Conservation (phyloP, 1,284 basidiomycete species). For the Thelephora terrestris region DNA sequence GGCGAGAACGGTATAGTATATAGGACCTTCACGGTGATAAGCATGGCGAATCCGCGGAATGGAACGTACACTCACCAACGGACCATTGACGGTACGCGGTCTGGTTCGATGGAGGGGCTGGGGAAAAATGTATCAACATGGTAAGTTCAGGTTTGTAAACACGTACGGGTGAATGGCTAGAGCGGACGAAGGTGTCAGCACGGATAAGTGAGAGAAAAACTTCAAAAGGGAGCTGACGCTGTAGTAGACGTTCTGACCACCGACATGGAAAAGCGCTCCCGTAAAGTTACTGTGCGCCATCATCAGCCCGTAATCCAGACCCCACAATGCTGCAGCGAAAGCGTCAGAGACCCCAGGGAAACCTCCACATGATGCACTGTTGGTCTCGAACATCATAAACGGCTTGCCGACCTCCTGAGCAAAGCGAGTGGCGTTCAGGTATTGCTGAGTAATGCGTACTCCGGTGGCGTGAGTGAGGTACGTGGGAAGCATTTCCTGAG, state of each 20-base stretch:
- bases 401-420: slow-evolving; percentile 39
- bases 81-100: slow-evolving; percentile 51
- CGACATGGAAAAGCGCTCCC: slow-evolving; percentile 49
- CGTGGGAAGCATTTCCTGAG: slow-evolving; percentile 37
- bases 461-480: slow-evolving; percentile 48
- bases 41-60: neutral
- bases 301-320: slow-evolving; percentile 50
- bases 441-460: slow-evolving; percentile 32
- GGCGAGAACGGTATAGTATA: slow-evolving; percentile 62
- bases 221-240: slow-evolving; percentile 33
- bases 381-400: slow-evolving; percentile 46
- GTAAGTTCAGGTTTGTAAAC: slow-evolving; percentile 7
- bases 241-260: slow-evolving; percentile 59
- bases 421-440: slow-evolving; percentile 35
- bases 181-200: neutral
- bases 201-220: neutral
- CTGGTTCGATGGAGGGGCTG: slow-evolving; percentile 52
- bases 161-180: slow-evolving; percentile 37
- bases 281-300: slow-evolving; percentile 55
- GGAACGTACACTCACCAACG: slow-evolving; percentile 25
- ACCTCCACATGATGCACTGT: slow-evolving; percentile 47
- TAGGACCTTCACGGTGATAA: slow-evolving; percentile 25
- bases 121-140: slow-evolving; percentile 6
- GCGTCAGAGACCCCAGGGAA: slow-evolving; percentile 43
- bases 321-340: slow-evolving; percentile 69